Evolutionary conservation across 345 rosid genomes (phyloP).

Genomic region (Rubroshorea leprosula): DNA sequence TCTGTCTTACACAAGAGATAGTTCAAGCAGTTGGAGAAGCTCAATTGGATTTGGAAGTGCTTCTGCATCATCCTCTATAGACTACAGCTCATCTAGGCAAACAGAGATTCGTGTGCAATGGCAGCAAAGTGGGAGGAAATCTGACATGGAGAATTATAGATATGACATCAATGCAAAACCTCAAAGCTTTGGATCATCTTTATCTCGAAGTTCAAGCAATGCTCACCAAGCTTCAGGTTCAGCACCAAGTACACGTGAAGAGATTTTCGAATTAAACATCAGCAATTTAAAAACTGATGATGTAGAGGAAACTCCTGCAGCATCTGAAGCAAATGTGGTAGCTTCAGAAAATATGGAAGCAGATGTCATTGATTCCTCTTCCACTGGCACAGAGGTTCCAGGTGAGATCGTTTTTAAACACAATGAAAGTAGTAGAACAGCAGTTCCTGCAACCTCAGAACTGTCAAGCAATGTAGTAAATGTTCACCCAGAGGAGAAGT

Average conservation of each 20-base stretch:
- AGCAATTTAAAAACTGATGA: constrained; percentile 26
- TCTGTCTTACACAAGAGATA: constrained; percentile 58
- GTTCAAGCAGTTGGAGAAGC: constrained; percentile 70
- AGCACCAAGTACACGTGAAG: constrained; percentile 35
- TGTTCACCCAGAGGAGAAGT: constrained; percentile 27
- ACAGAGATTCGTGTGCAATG: constrained; percentile 53
- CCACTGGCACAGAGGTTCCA: constrained; percentile 13
- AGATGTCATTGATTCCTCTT: constrained; percentile 22
- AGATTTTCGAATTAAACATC: constrained; percentile 30
- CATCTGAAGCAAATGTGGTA: constrained; percentile 29
- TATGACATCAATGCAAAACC: constrained; percentile 47
- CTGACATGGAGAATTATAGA: constrained; percentile 62
- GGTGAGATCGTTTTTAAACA: constrained; percentile 22
- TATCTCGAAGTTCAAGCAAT: constrained; percentile 50
- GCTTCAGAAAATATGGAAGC: constrained; percentile 32
- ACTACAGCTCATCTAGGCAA: constrained; percentile 60
- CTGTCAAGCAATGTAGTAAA: constrained; percentile 24
- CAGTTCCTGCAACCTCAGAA: constrained; percentile 38
- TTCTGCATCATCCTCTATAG: constrained; percentile 86
- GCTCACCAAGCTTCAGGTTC: constrained; percentile 47
- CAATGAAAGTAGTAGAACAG: constrained; percentile 28
- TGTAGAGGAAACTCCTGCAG: constrained; percentile 31
- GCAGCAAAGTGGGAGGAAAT: constrained; percentile 64
- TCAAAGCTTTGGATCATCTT: constrained; percentile 49
- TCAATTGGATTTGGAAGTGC: constrained; percentile 64